Evolutionary conservation across 2,329 filamentous ascomycete species (phyloP).

Genomic region (Fusarium scirpi): DNA sequence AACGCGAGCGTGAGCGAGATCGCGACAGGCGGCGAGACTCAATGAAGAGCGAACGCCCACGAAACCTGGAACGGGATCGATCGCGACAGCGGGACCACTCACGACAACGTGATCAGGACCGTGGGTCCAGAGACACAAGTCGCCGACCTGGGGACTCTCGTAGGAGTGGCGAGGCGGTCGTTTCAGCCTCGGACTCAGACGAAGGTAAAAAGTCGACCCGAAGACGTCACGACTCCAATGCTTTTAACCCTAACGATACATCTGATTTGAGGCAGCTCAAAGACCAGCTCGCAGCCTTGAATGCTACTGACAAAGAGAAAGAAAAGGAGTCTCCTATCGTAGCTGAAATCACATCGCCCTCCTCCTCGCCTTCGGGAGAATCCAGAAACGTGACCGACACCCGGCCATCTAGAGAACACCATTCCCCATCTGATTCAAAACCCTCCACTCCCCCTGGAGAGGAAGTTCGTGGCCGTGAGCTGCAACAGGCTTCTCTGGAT

Average conservation of each 20-base stretch:
- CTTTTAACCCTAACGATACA: slow-evolving; percentile 67
- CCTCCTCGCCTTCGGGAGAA: slow-evolving; percentile 37
- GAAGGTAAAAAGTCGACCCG: slow-evolving; percentile 55
- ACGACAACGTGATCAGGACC: slow-evolving; percentile 41
- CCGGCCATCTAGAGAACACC: slow-evolving; percentile 29
- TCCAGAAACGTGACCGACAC: slow-evolving; percentile 25
- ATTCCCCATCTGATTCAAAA: slow-evolving; percentile 28
- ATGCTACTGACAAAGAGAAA: slow-evolving; percentile 43
- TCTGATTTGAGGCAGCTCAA: slow-evolving; percentile 63
- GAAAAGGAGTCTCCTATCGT: slow-evolving; percentile 41
- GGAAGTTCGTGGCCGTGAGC: slow-evolving; percentile 59
- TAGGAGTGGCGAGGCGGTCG: slow-evolving; percentile 52
- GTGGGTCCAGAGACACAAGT: slow-evolving; percentile 48
- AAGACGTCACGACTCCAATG: slow-evolving; percentile 53
- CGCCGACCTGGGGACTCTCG: slow-evolving; percentile 56
- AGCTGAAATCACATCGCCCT: slow-evolving; percentile 43
- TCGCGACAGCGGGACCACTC: slow-evolving; percentile 38
- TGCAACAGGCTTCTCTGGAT: slow-evolving; percentile 50
- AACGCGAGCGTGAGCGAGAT: slow-evolving; percentile 44
- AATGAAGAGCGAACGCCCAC: not conserved
- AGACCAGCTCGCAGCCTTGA: slow-evolving; percentile 61
- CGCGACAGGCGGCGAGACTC: slow-evolving; percentile 19
- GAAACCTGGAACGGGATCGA: slow-evolving; percentile 30
- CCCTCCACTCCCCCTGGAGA: slow-evolving; percentile 40
- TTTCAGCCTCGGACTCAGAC: slow-evolving; percentile 57